Conservation (phyloP, 257 asterid genomes). For the Nicotiana knightiana region DNA sequence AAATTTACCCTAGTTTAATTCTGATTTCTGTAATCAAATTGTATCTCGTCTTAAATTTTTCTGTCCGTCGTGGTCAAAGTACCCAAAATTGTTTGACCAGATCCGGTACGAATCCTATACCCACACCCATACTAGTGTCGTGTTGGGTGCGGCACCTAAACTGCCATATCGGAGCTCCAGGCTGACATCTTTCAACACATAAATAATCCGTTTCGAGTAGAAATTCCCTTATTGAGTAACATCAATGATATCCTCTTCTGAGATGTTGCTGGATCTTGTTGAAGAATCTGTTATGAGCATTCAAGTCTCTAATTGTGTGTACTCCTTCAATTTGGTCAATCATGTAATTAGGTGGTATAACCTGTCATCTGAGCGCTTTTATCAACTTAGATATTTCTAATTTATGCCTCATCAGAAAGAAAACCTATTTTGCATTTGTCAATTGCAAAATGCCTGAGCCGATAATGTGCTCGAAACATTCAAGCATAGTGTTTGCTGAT, state of each 20-base stretch:
- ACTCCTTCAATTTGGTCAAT: neutral
- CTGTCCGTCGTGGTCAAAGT: too few species aligned
- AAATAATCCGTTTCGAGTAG: neutral
- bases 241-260: neutral
- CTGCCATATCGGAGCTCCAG: neutral
- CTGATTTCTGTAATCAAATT: too few species aligned
- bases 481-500: neutral
- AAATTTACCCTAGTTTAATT: too few species aligned
- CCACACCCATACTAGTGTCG: too few species aligned
- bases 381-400: neutral
- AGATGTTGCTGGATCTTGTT: neutral
- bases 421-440: conserved; percentile 1
- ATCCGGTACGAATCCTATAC: too few species aligned
- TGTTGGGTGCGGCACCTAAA: too few species aligned
- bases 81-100: too few species aligned
- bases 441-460: neutral
- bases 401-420: neutral
- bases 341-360: neutral
- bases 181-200: neutral
- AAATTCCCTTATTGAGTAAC: neutral
- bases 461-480: neutral
- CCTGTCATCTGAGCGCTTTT: neutral
- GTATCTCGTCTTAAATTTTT: too few species aligned
- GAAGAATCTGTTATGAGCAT: neutral
- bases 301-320: neutral